These are phyloP conservation scores for Fusarium sp. DNA, from an alignment of 2,329 filamentous ascomycete species.

Conservation along the genomic window DNA sequence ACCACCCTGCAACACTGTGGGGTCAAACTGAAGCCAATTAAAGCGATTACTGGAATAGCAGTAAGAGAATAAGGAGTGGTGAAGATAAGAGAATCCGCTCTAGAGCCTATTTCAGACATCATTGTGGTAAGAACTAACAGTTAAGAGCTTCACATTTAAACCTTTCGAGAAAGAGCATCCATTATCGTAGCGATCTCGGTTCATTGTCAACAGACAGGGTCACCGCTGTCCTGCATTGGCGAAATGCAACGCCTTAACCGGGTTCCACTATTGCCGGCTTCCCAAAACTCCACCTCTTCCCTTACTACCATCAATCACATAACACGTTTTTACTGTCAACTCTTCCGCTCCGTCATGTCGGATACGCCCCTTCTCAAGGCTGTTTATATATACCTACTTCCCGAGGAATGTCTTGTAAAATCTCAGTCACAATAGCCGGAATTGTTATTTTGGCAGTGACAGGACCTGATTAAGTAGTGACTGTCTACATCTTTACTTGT, in stretches of 20 bases:
- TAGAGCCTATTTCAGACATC: background rate
- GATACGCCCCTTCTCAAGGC: background rate
- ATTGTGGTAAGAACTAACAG: background rate
- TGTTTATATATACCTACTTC: background rate
- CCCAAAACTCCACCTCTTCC: constrained; percentile 15
- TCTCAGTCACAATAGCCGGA: background rate
- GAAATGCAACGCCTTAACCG: constrained; percentile 12
- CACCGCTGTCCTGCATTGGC: constrained; percentile 21
- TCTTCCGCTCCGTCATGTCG: constrained; percentile 25
- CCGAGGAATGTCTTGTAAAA: background rate
- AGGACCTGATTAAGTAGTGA: background rate
- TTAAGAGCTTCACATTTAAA: background rate
- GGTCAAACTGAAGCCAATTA: background rate
- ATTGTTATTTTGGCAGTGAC: background rate
- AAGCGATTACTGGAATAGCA: background rate
- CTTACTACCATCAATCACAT: constrained; percentile 44
- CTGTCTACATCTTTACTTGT: background rate
- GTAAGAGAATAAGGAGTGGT: background rate
- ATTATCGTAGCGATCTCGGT: constrained; percentile 15
- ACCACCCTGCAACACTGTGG: constrained; percentile 12
- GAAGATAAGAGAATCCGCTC: background rate
- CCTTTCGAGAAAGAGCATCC: background rate
- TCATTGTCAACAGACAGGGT: constrained; percentile 11
- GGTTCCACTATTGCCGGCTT: constrained; percentile 15
- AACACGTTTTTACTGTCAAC: constrained; percentile 37